phyloP scores from a whole-genome alignment of 73 alveolate species.

The Paramecium octaurelia region DNA sequence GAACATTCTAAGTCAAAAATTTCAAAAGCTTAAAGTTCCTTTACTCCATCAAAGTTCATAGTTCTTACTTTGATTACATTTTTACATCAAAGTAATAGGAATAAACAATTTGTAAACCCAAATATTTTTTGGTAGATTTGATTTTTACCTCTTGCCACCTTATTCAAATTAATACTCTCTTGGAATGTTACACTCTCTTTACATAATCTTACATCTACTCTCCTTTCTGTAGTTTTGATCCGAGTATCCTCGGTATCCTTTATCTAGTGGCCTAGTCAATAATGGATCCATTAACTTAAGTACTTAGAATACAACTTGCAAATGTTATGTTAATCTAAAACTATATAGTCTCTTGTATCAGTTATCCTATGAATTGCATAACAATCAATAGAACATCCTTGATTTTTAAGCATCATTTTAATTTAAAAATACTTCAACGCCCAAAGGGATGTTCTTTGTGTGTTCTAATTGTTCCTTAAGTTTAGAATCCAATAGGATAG shows the following conservation, averaged over 20 bases:
- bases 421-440: background rate
- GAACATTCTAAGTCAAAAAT: conserved; percentile 94
- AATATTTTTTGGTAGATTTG: no score
- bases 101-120: conserved; percentile 52
- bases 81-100: conserved; percentile 94
- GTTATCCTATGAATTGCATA: conserved; percentile 98
- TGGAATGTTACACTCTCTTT: no score
- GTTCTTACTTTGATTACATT: conserved; percentile 93
- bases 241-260: no score
- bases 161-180: no score
- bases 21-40: conserved; percentile 98
- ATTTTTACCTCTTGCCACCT: no score
- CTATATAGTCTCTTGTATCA: conserved; percentile 91
- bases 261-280: conserved; percentile 92
- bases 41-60: conserved; percentile 94
- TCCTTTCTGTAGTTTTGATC: no score
- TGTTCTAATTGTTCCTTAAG: background rate
- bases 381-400: conserved; percentile 82
- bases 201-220: no score
- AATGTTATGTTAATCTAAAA: conserved; percentile 85
- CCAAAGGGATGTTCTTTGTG: background rate
- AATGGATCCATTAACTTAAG: conserved; percentile 92
- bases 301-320: conserved; percentile 94
- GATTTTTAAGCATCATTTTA: background rate
- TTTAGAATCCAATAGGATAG: background rate